Conservation (phyloP, 176 grass and related monocot genomes). For the Dendrocalamus sinicus region DNA sequence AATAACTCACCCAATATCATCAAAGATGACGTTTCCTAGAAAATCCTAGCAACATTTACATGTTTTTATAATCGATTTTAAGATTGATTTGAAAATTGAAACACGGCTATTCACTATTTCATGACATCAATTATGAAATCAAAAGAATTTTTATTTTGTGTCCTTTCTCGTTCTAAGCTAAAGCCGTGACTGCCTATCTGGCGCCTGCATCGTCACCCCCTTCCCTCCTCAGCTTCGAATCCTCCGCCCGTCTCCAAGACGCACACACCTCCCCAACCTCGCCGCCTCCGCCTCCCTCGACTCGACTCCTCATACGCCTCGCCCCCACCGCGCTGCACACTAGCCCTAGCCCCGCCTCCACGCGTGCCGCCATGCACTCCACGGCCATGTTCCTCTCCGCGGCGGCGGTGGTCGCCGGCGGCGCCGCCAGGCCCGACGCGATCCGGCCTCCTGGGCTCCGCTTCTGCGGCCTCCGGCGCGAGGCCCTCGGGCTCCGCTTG, state of each 20-base stretch:
- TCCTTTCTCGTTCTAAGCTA: too few relatives aligned
- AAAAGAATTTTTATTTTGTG: too few relatives aligned
- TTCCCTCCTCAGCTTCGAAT: conserved; percentile 33
- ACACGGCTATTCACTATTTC: background rate
- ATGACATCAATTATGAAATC: background rate
- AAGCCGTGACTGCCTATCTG: conserved; percentile 1
- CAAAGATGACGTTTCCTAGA: too few relatives aligned
- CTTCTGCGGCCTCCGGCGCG: conserved; percentile 68
- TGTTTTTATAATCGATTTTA: too few relatives aligned
- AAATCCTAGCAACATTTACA: too few relatives aligned
- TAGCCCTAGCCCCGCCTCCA: background rate
- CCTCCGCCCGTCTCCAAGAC: conserved; percentile 55
- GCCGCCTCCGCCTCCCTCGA: conserved; percentile 19
- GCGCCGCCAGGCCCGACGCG: background rate
- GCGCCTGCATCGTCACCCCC: conserved; percentile 11
- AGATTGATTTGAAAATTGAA: background rate
- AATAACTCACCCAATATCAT: too few relatives aligned
- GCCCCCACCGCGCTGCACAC: conserved; percentile 1
- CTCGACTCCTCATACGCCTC: conserved; percentile 16
- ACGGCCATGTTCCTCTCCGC: conserved; percentile 49
- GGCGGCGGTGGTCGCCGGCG: background rate
- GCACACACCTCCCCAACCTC: conserved; percentile 30
- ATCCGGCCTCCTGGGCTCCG: conserved; percentile 33
- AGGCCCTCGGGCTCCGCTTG: conserved; percentile 51
- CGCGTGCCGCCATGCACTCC: conserved; percentile 37